Percentiles rank a stretch among this genome's conserved stretches.
phyloP scores from a whole-genome alignment of 805 yeast species.

The Sugiyamaella qingdaonensis region DNA sequence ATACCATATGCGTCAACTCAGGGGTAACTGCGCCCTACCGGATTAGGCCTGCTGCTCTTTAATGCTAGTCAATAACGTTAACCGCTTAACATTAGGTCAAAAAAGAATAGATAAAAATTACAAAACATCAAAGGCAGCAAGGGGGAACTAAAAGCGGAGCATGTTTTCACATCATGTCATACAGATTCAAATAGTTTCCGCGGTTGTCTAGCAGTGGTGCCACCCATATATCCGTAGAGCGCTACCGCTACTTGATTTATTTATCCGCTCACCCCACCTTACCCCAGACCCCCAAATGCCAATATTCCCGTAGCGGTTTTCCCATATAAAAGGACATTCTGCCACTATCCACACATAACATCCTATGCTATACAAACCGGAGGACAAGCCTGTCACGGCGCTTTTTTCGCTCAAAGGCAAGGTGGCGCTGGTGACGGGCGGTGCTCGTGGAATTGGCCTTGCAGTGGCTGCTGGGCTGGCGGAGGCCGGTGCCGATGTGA shows the following conservation, averaged over 20 bases:
- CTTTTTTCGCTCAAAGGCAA: constrained; percentile 42
- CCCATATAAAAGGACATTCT: background rate
- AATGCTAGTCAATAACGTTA: too few relatives aligned
- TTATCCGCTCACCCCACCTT: constrained; percentile 1
- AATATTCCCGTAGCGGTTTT: background rate
- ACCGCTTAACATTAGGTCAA: too few relatives aligned
- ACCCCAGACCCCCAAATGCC: background rate
- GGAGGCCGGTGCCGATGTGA: constrained; percentile 41
- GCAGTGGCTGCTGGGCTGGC: constrained; percentile 46
- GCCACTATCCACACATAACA: background rate
- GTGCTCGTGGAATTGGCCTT: constrained; percentile 49
- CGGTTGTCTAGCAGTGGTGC: too few relatives aligned
- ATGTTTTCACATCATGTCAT: too few relatives aligned
- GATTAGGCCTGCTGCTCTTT: too few relatives aligned
- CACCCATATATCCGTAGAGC: too few relatives aligned
- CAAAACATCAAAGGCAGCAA: too few relatives aligned
- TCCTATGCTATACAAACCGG: background rate
- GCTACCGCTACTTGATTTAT: background rate
- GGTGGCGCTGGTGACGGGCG: constrained; percentile 47
- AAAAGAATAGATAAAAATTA: too few relatives aligned
- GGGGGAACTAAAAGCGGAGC: too few relatives aligned
- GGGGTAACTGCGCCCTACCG: too few relatives aligned
- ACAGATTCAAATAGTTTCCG: too few relatives aligned
- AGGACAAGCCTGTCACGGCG: constrained; percentile 10
- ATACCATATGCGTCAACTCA: too few relatives aligned